phyloP scores from a whole-genome alignment of 495 filamentous ascomycete genomes.

The Cercophora scortea region DNA sequence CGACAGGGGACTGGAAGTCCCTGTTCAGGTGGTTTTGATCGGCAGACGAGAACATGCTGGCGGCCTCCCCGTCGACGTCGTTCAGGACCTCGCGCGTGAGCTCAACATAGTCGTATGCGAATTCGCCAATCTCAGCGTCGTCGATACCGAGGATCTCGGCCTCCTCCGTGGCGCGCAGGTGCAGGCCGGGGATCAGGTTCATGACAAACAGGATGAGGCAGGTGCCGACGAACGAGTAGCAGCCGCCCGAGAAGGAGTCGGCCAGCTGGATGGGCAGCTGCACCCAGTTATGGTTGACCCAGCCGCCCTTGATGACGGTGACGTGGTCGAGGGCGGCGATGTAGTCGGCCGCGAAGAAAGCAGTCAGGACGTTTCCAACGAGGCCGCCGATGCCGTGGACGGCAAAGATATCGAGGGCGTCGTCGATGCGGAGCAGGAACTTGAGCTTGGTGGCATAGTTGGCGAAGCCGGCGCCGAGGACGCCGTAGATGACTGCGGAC shows the following conservation, averaged over 20 bases:
- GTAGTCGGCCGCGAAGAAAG: constrained; percentile 88
- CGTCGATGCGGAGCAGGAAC: constrained; percentile 78
- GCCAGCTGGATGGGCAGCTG: constrained; percentile 86
- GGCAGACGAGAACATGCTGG: constrained; percentile 24
- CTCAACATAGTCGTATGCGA: constrained; percentile 97
- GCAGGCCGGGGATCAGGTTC: constrained; percentile 78
- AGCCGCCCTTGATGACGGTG: constrained; percentile 68
- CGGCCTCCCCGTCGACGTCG: constrained; percentile 40
- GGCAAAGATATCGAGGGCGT: constrained; percentile 90
- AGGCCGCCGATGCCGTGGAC: constrained; percentile 84
- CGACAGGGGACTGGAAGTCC: not conserved
- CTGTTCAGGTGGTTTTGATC: constrained; percentile 1
- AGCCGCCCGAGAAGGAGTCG: constrained; percentile 73
- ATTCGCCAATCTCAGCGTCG: constrained; percentile 94
- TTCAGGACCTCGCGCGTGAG: constrained; percentile 76
- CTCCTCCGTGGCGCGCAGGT: constrained; percentile 72
- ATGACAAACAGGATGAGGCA: constrained; percentile 81
- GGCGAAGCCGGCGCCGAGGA: constrained; percentile 74
- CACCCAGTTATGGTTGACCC: constrained; percentile 85
- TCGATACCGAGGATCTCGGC: constrained; percentile 89
- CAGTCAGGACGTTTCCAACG: constrained; percentile 84
- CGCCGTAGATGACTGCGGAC: constrained; percentile 85
- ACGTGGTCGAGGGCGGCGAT: constrained; percentile 82
- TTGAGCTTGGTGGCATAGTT: constrained; percentile 98
- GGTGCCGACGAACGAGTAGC: constrained; percentile 81